Base-by-base conservation (phyloP, 257 asterid species). In the Nicotiana noctiflora region DNA sequence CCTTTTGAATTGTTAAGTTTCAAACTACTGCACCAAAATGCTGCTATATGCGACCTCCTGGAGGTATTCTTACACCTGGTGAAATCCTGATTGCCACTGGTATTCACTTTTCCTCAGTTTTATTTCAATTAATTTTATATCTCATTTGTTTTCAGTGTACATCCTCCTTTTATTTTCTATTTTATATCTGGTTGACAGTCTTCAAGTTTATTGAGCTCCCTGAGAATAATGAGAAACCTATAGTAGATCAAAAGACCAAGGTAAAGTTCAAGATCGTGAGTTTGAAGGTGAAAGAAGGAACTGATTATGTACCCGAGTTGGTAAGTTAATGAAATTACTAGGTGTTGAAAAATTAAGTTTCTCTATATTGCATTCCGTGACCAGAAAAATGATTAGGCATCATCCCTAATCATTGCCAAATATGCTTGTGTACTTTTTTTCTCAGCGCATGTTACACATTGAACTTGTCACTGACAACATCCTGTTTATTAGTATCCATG, bases 11-110 rank as follows among this genome's bases (percentile, higher is more conserved):
- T 11, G 14, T 6, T 27, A 5, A 92, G 97, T 93, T 93, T 82
- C 99, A 95, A 91, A 93, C 99, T 56, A 95, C 97, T 61, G 95
- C 97, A 27, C 98, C 98, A 52, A 94, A 94, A 88, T 92, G 98
- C 80, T 94, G 98, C 89, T 94, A 83, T 60, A 95, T 95, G 99
- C 90, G 97, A 44, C 99, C 99, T 15, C 97, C 99, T 70, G 98
- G 98, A 34, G 97, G 95, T 80, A 81, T 91, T 84, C 98, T 95
- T 82, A 92, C 93, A 79, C 99, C 99, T 77, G 94, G 94, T 80
- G 97, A 92, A 90, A 86, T 89, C 87, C 32, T 95, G 53, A 88
- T 92, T 84, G 96, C 97, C 27, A 89, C 97, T 21, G 98, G 99
- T 95, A 93, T 86, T 8, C 46, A 49, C 25, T 40, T n/a, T 34